These are phyloP conservation scores for Metschnikowia anglica DNA, from an alignment of 805 yeast genomes.

Conservation along the genomic window DNA sequence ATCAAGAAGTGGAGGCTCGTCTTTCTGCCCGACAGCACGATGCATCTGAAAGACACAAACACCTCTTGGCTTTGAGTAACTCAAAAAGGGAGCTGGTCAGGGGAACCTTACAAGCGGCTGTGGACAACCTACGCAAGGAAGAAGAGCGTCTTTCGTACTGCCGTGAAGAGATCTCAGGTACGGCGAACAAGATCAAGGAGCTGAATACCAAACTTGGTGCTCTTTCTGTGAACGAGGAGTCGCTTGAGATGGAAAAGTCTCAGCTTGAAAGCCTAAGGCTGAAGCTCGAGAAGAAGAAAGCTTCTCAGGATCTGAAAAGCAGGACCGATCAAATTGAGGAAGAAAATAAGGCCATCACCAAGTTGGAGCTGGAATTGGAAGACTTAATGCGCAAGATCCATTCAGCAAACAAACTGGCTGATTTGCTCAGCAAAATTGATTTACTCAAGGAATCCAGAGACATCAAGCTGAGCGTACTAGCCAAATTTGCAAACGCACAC, in stretches of 20 bases:
- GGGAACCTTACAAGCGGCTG: conserved; percentile 17
- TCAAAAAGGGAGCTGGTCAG: conserved; percentile 2
- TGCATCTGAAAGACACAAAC: neutral
- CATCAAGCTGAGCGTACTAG: conserved; percentile 29
- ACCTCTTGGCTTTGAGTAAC: neutral
- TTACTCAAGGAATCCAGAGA: conserved; percentile 42
- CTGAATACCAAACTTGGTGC: conserved; percentile 40
- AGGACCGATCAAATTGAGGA: conserved; percentile 36
- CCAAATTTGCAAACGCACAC: conserved; percentile 27
- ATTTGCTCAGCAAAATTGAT: conserved; percentile 52
- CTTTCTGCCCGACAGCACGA: neutral
- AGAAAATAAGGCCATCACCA: conserved; percentile 35
- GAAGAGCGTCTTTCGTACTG: conserved; percentile 44
- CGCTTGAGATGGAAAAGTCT: conserved; percentile 45
- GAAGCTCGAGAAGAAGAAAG: conserved; percentile 29
- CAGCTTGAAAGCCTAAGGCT: conserved; percentile 40
- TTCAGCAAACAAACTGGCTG: conserved; percentile 56
- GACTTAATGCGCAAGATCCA: conserved; percentile 50
- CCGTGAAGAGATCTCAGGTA: conserved; percentile 37
- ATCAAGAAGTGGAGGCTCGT: neutral
- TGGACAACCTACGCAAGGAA: conserved; percentile 37
- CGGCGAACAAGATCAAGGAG: conserved; percentile 34
- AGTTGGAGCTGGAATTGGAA: conserved; percentile 46
- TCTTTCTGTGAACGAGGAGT: conserved; percentile 45
- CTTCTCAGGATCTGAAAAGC: conserved; percentile 25